Base-by-base conservation (phyloP, 768 basidiomycete species). In the Hortiboletus flavorubellus region DNA sequence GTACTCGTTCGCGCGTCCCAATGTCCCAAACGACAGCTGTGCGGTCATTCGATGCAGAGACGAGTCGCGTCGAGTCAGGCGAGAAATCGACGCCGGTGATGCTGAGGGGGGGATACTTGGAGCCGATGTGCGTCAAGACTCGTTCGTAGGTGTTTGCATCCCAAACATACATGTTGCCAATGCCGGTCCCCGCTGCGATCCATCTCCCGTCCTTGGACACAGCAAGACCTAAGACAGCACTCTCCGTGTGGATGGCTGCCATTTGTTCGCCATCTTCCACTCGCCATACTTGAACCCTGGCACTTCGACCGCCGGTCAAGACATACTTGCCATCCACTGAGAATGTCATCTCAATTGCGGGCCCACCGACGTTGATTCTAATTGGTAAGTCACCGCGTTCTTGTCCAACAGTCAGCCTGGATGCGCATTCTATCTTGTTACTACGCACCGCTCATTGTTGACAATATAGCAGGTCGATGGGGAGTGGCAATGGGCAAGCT, bases 41-140 rank as follows among this genome's bases (percentile, higher is more conserved):
- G 26, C 26, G 4, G 26, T 37, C 9, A 1, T 5, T 5, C 4
- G 46, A 34, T 11, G 37, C 46, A 2, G 26, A 12, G 30, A 52
- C 51, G n/a, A 56, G 39, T 11, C 30, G 39, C 0, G 33, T 41
- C n/a, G 44, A 46, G 48, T 58, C 48, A 9, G 56, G 52, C 2
- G 52, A 40, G 44, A 54, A 58, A 15, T 58, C 56, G 21, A 58
- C n/a, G n/a, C n/a, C n/a, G n/a, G n/a, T n/a, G n/a, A n/a, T n/a
- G n/a, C n/a, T n/a, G n/a, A n/a, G n/a, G n/a, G n/a, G n/a, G n/a
- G n/a, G n/a, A n/a, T n/a, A n/a, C n/a, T n/a, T n/a, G n/a, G n/a
- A n/a, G n/a, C n/a, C n/a, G n/a, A n/a, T n/a, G 15, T 14, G 21
- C 5, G 5, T 2, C 4, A 39, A 53, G 11, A 47, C 33, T 5